Evolutionary conservation across 2,329 filamentous ascomycete species (phyloP).

Genomic region (Davidsoniella eucalypti): DNA sequence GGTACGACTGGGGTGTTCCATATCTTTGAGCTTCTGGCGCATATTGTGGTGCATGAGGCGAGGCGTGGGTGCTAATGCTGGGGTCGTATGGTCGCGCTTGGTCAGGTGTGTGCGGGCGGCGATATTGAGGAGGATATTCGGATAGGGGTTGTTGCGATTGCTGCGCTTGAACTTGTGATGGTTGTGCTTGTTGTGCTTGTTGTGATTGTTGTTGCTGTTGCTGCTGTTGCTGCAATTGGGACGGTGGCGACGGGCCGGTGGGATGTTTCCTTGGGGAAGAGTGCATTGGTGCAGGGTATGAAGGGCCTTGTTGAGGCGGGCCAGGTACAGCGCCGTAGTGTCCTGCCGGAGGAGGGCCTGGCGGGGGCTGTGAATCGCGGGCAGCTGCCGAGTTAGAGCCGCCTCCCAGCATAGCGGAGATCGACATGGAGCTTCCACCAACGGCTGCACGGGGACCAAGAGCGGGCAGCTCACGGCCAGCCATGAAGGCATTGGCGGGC

Average conservation of each 20-base stretch:
- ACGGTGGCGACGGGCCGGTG: neutral
- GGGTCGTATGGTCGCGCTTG: conserved; percentile 39
- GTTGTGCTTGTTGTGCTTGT: no score
- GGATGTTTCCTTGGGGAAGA: conserved; percentile 34
- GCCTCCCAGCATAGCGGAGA: conserved; percentile 40
- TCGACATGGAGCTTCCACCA: conserved; percentile 40
- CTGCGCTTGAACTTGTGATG: neutral
- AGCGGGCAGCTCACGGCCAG: conserved; percentile 36
- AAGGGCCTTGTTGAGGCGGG: conserved; percentile 24
- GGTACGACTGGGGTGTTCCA: conserved; percentile 40
- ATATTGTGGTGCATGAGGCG: conserved; percentile 32
- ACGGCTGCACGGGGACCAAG: conserved; percentile 31
- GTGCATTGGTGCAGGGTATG: conserved; percentile 33
- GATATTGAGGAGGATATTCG: conserved; percentile 42
- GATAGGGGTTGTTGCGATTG: conserved; percentile 16
- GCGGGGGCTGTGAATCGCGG: conserved; percentile 26
- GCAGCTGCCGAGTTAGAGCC: conserved; percentile 16
- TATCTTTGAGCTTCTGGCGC: conserved; percentile 44
- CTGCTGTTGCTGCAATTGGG: neutral
- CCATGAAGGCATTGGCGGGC: conserved; percentile 28
- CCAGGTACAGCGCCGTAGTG: conserved; percentile 29
- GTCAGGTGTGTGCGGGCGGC: conserved; percentile 59
- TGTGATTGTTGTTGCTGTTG: no score
- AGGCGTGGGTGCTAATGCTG: conserved; percentile 28
- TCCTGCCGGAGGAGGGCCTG: conserved; percentile 18